A percentile compares a stretch with the other conserved stretches of the same genome.
Conservation (phyloP, 495 filamentous ascomycete species). For the Podospora appendiculata region DNA sequence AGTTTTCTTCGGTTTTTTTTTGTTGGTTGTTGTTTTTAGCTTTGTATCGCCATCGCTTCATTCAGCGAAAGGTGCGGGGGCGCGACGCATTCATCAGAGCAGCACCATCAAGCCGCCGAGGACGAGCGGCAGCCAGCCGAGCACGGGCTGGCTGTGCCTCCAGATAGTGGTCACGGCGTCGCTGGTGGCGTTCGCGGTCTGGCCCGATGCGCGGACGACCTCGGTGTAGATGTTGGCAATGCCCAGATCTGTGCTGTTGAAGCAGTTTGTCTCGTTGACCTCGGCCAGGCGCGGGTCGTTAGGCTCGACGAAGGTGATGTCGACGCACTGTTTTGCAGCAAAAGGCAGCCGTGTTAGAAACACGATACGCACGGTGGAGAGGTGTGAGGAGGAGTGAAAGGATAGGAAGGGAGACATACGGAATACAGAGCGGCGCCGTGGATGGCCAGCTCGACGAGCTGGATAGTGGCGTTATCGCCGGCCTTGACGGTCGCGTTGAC, state of each 20-base stretch:
- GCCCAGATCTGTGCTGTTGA: constrained; percentile 66
- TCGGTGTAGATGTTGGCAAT: constrained; percentile 71
- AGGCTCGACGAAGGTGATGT: constrained; percentile 70
- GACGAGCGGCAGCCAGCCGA: constrained; percentile 31
- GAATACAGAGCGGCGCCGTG: constrained; percentile 90
- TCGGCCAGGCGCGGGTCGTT: constrained; percentile 53
- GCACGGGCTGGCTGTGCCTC: constrained; percentile 10
- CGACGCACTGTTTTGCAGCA: constrained; percentile 64
- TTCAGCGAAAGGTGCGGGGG: too few species aligned
- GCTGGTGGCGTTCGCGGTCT: constrained; percentile 18
- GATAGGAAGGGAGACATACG: constrained; percentile 48
- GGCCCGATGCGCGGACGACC: constrained; percentile 28
- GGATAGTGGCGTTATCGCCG: constrained; percentile 91
- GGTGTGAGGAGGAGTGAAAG: too few species aligned
- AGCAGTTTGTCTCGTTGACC: constrained; percentile 75
- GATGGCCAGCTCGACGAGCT: constrained; percentile 80
- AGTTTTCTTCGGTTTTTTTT: too few species aligned
- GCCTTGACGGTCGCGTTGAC: constrained; percentile 59
- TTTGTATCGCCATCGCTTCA: too few species aligned
- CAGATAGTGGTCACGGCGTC: constrained; percentile 13
- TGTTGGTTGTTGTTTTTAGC: too few species aligned
- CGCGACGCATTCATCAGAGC: constrained; percentile 10
- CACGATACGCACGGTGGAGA: not conserved
- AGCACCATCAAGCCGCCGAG: constrained; percentile 27
- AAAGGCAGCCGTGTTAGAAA: not conserved